Conservation (phyloP, 805 yeast species). For the Candida xiaguanensis region DNA sequence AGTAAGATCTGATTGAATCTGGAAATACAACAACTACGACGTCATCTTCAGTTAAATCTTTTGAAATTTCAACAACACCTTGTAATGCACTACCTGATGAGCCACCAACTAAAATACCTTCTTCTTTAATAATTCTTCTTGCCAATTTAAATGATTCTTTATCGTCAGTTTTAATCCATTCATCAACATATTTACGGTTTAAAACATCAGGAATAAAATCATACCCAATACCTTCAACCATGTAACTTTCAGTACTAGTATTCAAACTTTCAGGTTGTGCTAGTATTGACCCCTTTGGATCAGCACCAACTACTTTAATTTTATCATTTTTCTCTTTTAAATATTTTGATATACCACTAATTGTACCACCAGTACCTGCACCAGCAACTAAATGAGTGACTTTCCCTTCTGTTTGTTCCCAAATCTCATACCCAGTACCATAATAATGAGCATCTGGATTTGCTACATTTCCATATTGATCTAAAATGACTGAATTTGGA, state of each 20-base stretch:
- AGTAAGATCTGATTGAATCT: slow-evolving; percentile 80
- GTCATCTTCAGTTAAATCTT: slow-evolving; percentile 68
- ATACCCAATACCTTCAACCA: slow-evolving; percentile 90
- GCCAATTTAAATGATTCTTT: slow-evolving; percentile 75
- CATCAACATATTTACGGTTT: slow-evolving; percentile 60
- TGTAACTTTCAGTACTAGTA: slow-evolving; percentile 53
- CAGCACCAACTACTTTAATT: slow-evolving; percentile 71
- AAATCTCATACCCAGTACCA: slow-evolving; percentile 83
- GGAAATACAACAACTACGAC: slow-evolving; percentile 79
- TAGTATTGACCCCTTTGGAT: slow-evolving; percentile 81
- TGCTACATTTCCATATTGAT: slow-evolving; percentile 74
- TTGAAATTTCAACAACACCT: slow-evolving; percentile 68
- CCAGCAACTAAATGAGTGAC: slow-evolving; percentile 80
- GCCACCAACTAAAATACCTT: slow-evolving; percentile 89
- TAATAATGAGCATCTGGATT: slow-evolving; percentile 82
- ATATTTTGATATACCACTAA: slow-evolving; percentile 82
- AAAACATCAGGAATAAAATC: slow-evolving; percentile 84
- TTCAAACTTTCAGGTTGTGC: slow-evolving; percentile 77
- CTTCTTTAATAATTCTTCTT: slow-evolving; percentile 76
- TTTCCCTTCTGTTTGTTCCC: slow-evolving; percentile 72
- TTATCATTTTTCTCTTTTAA: slow-evolving; percentile 67
- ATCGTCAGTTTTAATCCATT: slow-evolving; percentile 86
- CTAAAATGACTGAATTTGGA: slow-evolving; percentile 79
- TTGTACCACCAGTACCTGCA: slow-evolving; percentile 96
- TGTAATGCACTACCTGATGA: slow-evolving; percentile 81